Evolutionary conservation across 1,284 basidiomycete species (phyloP).

Genomic region (Microbotryum silenes-acaulis): DNA sequence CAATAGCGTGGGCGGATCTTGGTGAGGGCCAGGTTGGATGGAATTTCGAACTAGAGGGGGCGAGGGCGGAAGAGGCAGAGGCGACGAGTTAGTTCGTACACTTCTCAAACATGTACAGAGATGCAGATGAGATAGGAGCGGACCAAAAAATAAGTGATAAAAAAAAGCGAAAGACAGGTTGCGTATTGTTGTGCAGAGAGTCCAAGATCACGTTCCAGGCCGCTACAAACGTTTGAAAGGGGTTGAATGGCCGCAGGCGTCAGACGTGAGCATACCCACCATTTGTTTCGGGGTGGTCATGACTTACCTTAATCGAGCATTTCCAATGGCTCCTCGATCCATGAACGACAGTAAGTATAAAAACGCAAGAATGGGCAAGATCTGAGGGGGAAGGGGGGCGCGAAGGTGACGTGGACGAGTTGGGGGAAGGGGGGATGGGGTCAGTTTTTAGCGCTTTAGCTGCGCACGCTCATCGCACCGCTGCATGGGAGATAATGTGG

Average conservation of each 20-base stretch:
- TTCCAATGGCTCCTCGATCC: conserved; percentile 1
- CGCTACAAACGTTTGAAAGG: not conserved
- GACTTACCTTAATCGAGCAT: not conserved
- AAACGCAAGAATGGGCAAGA: conserved; percentile 1
- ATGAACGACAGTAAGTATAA: not conserved
- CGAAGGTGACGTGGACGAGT: too few species aligned
- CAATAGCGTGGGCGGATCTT: not conserved
- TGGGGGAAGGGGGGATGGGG: too few species aligned
- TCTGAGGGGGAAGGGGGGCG: not conserved
- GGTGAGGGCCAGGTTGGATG: not conserved
- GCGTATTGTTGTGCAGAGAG: not conserved
- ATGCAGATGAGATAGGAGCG: too few species aligned
- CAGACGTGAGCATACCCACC: not conserved
- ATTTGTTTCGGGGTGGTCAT: not conserved
- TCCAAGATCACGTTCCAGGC: not conserved
- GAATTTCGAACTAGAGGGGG: not conserved
- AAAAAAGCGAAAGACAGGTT: not conserved
- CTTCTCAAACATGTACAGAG: too few species aligned
- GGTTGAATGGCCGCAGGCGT: not conserved
- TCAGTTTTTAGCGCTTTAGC: too few species aligned
- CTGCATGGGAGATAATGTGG: too few species aligned
- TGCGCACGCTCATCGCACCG: too few species aligned
- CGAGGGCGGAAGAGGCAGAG: not conserved
- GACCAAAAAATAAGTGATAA: not conserved
- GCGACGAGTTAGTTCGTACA: too few species aligned